A percentile compares a stretch with the other conserved stretches of the same genome.
Evolutionary conservation across 1,284 basidiomycete species (phyloP).

Genomic region (Pholiota adiposa): DNA sequence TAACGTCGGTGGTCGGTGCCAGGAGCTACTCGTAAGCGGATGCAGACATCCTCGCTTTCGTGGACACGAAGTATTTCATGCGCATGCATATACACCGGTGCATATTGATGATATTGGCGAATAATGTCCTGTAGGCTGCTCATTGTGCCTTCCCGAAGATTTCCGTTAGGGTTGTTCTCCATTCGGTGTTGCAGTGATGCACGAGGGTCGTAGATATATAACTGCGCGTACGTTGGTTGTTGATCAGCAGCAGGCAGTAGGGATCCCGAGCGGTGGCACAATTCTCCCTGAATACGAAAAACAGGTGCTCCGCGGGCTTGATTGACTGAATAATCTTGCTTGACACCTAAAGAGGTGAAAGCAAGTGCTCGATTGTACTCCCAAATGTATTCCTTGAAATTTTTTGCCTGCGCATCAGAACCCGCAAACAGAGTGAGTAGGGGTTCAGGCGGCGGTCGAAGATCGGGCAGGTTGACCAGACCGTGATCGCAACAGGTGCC

Average conservation of each 20-base stretch:
- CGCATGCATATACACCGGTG: conserved; percentile 30
- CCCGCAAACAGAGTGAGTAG: conserved; percentile 1
- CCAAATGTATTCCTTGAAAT: conserved; percentile 16
- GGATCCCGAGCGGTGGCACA: conserved; percentile 38
- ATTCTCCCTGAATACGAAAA: conserved; percentile 40
- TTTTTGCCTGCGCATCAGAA: not conserved
- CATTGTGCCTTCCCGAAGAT: conserved; percentile 24
- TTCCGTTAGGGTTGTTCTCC: conserved; percentile 27
- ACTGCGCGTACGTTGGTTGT: conserved; percentile 38
- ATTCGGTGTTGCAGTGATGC: conserved; percentile 28
- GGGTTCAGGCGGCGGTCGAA: conserved; percentile 6
- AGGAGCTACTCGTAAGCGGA: conserved; percentile 18
- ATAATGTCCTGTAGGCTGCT: conserved; percentile 32
- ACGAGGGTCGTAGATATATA: conserved; percentile 31
- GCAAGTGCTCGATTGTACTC: conserved; percentile 42
- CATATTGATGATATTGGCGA: conserved; percentile 31
- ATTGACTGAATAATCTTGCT: conserved; percentile 31
- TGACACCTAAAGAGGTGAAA: conserved; percentile 41
- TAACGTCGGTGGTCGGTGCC: conserved; percentile 33
- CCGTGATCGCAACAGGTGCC: conserved; percentile 19
- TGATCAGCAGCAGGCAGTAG: conserved; percentile 30
- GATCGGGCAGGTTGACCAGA: conserved; percentile 23
- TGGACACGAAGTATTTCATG: conserved; percentile 29
- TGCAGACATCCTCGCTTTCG: conserved; percentile 7
- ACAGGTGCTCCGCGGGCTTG: conserved; percentile 30